Conservation (phyloP, 495 filamentous ascomycete genomes). For the Elaphomyces granulatus region DNA sequence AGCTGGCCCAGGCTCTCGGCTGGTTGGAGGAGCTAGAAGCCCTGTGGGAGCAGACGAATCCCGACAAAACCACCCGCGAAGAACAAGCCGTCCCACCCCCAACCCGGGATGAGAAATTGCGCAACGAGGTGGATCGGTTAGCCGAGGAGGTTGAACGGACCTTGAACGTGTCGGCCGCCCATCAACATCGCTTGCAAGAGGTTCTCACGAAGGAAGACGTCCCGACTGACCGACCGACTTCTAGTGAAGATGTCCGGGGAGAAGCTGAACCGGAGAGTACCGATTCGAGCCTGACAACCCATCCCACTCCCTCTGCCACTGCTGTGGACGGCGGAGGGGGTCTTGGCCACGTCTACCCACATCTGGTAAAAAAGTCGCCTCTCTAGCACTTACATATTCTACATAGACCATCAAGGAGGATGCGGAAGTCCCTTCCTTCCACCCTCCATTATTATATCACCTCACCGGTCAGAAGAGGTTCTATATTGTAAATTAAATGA, state of each 20-base stretch:
- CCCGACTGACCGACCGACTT: slow-evolving; percentile 1
- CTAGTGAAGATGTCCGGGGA: background rate
- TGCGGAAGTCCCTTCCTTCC: too few species aligned
- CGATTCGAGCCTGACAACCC: too few species aligned
- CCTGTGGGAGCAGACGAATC: slow-evolving; percentile 45
- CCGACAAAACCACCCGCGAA: slow-evolving; percentile 20
- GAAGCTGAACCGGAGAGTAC: background rate
- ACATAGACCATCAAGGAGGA: too few species aligned
- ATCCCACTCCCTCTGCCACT: too few species aligned
- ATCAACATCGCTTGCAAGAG: slow-evolving; percentile 26
- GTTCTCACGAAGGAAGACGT: background rate
- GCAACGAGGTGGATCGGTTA: slow-evolving; percentile 38
- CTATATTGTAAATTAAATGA: too few species aligned
- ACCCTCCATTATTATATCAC: too few species aligned
- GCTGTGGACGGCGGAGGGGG: slow-evolving; percentile 8
- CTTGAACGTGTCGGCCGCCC: slow-evolving; percentile 32
- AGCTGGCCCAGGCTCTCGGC: slow-evolving; percentile 65
- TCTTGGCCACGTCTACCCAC: slow-evolving; percentile 32
- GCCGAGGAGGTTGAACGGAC: slow-evolving; percentile 39
- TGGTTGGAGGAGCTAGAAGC: slow-evolving; percentile 77
- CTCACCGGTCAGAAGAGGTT: too few species aligned
- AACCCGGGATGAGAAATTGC: slow-evolving; percentile 40
- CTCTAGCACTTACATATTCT: too few species aligned
- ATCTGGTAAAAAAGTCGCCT: too few species aligned
- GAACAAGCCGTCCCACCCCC: slow-evolving; percentile 18